Base-by-base conservation (phyloP, 2,329 filamentous ascomycete genomes). In the Aspergillus pseudoterreus region DNA sequence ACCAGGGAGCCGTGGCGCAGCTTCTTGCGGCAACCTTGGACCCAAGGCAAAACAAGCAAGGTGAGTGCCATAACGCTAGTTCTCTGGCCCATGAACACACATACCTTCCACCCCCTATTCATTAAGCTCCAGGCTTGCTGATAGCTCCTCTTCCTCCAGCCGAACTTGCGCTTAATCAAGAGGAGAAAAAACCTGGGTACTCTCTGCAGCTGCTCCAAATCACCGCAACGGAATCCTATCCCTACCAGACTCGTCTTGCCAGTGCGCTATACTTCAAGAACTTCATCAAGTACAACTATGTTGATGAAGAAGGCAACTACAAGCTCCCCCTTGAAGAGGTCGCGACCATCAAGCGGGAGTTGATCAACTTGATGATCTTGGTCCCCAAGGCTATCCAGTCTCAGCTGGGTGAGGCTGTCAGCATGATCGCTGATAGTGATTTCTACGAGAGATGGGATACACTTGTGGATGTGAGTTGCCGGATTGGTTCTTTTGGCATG, bases 221-320 rank as follows among this genome's bases (percentile, higher is more conserved):
- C 67, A 90, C 96, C 64, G 90, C 88, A 57, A 84, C 87, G 60
- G 82, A 85, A 51, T 77, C 81, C 39, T 82, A 87, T 57, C 85
- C 90, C 38, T 75, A 80, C 58, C 92, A 89, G 63, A 94, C 89
- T 55, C 86, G 94, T 56, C 84, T 99, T 39, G 84, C 92, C 6
- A 90, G 88, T 64, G 90, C 94, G 24, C 81, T 99, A 54, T 94
- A 89, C 77, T 99, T 99, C 82, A 99, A 99, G 76, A 99, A 99
- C 78, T 95, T 96, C 72, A 91, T 99, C 67, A 88, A 88, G 72
- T 84, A 88, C 68, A 94, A 91, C 78, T 99, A 95, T 84, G 89
- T 90, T 78, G 90, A 97, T 71, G 92, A 96, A 68, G 89, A 96
- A 74, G 92, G 94, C 67, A 87, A 88, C 71, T 94, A 99, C 79